Base-by-base conservation (phyloP, 2,329 filamentous ascomycete species). In the Penicillium thymicola region DNA sequence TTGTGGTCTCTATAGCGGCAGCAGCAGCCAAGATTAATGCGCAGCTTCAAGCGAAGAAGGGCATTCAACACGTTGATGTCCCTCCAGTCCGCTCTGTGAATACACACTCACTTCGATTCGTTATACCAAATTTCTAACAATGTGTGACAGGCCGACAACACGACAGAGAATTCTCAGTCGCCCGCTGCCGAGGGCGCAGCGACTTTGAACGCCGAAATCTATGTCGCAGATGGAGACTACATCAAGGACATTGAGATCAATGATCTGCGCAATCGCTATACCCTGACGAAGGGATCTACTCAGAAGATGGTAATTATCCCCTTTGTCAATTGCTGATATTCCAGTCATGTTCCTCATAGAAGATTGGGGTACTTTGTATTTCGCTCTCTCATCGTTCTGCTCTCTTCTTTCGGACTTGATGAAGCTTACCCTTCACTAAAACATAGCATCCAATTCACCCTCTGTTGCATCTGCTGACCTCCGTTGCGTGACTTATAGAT, bases 221-320 rank as follows among this genome's bases (percentile, higher is more conserved):
- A 97, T 72, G 89, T 96, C 67, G 89, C 92, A 60, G 94, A 97
- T 73, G 94, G 94, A 68, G 94, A 99, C 77, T 97, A 90, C 75
- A 97, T 99, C 78, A 94, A 95, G 76, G 94, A 99, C 72, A 96
- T 99, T 71, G 94, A 97, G 80, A 91, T 99, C 80, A 99, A 99
- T 76, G 93, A 97, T 76, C 79, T 97, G 70, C 89, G 93, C 63
- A 99, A 97, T 75, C 90, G 93, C 68, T 99, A 99, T 76, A 89
- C 92, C 75, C 83, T 99, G 79, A 99, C 93, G 63, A 97, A 97
- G 81, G 92, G 92, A 70, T 89, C 91, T 69, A 96, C 92, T 65
- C 94, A 97, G 82, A 96, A 96, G 85, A 96, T 94, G 93, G 94
- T 99, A 97, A 96, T 89, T 92, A 88, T 78, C 84, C 85, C 83